Conservation (phyloP, 2,329 filamentous ascomycete genomes). For the Penicillium sp. region DNA sequence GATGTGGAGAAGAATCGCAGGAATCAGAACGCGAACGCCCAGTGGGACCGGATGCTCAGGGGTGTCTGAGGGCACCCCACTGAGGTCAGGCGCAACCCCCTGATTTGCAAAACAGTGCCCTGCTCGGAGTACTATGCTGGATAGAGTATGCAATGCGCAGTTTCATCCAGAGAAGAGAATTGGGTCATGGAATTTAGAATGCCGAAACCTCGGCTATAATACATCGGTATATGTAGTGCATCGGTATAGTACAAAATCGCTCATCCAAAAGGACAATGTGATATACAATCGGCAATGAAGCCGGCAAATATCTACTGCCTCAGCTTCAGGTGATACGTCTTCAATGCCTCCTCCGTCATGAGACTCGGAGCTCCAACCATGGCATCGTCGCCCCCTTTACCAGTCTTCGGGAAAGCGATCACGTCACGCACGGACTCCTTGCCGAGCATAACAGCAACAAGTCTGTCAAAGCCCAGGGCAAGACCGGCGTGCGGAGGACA, state of each 20-base stretch:
- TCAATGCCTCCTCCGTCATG: constrained; percentile 60
- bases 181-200: not conserved
- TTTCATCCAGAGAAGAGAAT: not conserved
- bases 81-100: not conserved
- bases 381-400: constrained; percentile 81
- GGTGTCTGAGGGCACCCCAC: not conserved
- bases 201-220: not conserved
- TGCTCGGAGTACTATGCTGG: not conserved
- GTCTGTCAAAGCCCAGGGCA: constrained; percentile 84
- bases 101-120: not conserved
- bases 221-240: not conserved
- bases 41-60: not conserved
- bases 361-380: constrained; percentile 74
- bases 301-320: constrained; percentile 14
- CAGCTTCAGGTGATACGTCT: constrained; percentile 56
- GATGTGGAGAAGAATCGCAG: too few species aligned
- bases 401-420: constrained; percentile 94
- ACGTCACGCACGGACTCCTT: constrained; percentile 81
- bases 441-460: constrained; percentile 76
- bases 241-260: not conserved
- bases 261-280: not conserved
- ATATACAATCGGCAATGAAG: not conserved
- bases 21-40: not conserved
- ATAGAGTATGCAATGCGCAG: not conserved
- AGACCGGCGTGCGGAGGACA: constrained; percentile 95